These are phyloP conservation scores for Aspergillus homomorphus DNA, from an alignment of 495 filamentous ascomycete genomes.

Conservation along the genomic window DNA sequence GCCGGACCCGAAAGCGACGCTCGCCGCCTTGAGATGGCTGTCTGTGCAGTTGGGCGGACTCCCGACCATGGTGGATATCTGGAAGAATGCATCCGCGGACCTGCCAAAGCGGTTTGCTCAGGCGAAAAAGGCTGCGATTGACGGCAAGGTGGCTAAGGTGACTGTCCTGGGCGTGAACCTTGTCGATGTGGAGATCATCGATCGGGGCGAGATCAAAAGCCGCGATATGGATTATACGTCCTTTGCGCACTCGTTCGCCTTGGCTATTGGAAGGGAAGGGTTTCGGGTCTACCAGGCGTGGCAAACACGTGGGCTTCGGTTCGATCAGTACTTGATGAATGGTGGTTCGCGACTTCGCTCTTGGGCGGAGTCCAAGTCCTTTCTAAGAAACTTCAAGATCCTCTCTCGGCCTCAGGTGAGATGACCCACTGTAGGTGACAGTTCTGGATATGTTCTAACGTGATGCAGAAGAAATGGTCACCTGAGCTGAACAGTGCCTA, in stretches of 20 bases:
- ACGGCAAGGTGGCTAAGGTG: neutral
- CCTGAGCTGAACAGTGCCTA: neutral
- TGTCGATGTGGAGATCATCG: neutral
- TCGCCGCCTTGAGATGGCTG: neutral
- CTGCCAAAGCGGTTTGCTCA: neutral
- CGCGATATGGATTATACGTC: neutral
- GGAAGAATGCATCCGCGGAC: neutral
- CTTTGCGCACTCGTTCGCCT: neutral
- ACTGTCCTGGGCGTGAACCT: slow-evolving; percentile 19
- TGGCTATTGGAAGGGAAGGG: neutral
- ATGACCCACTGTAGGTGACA: neutral
- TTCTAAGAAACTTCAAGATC: neutral
- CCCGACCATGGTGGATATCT: neutral
- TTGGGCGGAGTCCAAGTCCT: neutral
- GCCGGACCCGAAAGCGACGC: neutral
- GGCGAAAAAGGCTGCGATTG: neutral
- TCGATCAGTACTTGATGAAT: neutral
- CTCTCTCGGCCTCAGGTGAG: neutral
- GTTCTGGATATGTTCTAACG: neutral
- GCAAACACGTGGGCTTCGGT: neutral
- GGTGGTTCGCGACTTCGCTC: neutral
- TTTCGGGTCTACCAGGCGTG: neutral
- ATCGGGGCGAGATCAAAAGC: neutral
- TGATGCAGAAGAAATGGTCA: neutral
- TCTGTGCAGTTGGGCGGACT: neutral